Evolutionary conservation across 2,329 filamentous ascomycete species (phyloP), one percentile per base, ranked within the genome.

Genomic region (Lithohypha guttulata): DNA sequence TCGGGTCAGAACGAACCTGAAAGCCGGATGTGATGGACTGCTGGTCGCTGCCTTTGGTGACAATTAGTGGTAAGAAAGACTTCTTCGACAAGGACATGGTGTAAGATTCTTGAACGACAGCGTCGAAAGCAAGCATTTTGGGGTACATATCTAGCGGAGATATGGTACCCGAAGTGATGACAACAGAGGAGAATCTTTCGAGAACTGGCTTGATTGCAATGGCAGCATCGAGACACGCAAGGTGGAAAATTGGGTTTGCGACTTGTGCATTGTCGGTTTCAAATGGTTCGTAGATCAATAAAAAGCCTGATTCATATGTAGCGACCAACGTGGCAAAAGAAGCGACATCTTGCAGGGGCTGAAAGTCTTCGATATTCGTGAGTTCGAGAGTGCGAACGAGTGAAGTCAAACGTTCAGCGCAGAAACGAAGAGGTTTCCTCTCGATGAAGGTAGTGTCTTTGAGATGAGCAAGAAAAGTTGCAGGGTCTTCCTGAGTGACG

Each of bases 111-210:
- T 96, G 87, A 2, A 96, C 81, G 1, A 96, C 86, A 1, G 87
- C 85, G 7, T 73, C 72, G 62, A 98, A 98, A 38, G 85, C 82
- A 18, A 98, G 77, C 87, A 98, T 98, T 56, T 94, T 95, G 0
- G 91, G 93, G 55, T 98, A 98, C 82, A 98, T 98, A 58, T 98
- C 93, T 3, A 98, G 65, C 0, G 91, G 91, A 1, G 91, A 96
- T 45, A 98, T 85, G 2, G 91, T 98, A 47, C 91, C 91, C 0
- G 91, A 96, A 0, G 91, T 98, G 57, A 98, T 96, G 55, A 98
- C 93, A 48, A 98, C 91, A 1, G 91, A 96, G 59, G 84, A 87
- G 60, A 98, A 98, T 36, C 91, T 80, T 43, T 98, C 89, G 55
- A 98, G 95, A 4, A 98, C 89, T 0, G 91, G 91, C 47, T 91